Conservation (phyloP, 257 asterid genomes). For the Perilla frutescens region DNA sequence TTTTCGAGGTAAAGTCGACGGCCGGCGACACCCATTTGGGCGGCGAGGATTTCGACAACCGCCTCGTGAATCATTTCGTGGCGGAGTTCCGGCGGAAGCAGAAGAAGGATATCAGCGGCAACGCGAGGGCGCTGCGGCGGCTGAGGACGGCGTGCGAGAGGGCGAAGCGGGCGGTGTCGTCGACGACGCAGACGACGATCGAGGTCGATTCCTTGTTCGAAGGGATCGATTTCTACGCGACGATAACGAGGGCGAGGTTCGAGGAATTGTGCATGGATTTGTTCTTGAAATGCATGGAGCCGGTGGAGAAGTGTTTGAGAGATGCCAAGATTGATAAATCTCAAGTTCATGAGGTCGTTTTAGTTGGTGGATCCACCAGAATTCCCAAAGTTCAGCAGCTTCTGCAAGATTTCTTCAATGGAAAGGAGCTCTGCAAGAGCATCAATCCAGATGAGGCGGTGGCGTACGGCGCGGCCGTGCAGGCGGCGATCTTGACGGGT, state of each 20-base stretch:
- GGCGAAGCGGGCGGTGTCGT: conserved; percentile 54
- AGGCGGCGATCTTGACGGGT: conserved; percentile 58
- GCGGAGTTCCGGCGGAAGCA: conserved; percentile 57
- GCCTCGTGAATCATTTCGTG: conserved; percentile 61
- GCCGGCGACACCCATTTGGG: conserved; percentile 74
- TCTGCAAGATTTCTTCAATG: conserved; percentile 58
- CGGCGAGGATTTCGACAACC: conserved; percentile 68
- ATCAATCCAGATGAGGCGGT: conserved; percentile 61
- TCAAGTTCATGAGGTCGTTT: conserved; percentile 53
- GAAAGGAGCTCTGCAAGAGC: conserved; percentile 61
- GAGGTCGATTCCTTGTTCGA: conserved; percentile 61
- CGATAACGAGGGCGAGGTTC: conserved; percentile 60
- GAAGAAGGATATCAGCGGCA: conserved; percentile 59
- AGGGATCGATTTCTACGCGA: conserved; percentile 61
- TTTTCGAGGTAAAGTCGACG: conserved; percentile 61
- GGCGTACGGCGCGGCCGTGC: conserved; percentile 63
- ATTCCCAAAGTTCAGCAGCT: conserved; percentile 65
- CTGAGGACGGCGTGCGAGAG: conserved; percentile 59
- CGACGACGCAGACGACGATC: conserved; percentile 56
- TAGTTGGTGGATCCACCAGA: conserved; percentile 63
- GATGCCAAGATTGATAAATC: conserved; percentile 60
- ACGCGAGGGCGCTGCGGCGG: conserved; percentile 54
- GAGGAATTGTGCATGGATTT: conserved; percentile 67
- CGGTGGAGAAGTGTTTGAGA: conserved; percentile 65
- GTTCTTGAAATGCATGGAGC: conserved; percentile 65